Evolutionary conservation across 495 filamentous ascomycete species (phyloP), one percentile per base, ranked within the genome.

Genomic region (Pseudomonodictys pantanalensis): DNA sequence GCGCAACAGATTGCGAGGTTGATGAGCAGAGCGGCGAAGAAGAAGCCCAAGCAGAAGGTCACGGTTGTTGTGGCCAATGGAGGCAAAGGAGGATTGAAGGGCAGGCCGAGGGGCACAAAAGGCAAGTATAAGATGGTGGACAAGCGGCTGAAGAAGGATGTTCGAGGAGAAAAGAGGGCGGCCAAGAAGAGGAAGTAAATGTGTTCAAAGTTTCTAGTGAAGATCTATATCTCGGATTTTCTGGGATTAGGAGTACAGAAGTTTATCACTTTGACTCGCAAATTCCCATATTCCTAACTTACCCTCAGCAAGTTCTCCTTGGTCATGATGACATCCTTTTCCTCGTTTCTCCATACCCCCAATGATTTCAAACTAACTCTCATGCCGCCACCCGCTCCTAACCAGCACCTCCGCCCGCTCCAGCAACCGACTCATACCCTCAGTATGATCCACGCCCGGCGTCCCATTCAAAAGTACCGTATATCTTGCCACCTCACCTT

Each of bases 71-170:
- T 95, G 48, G 95, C 95, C 12, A 81, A 79, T 57, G 95, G 93
- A 56, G 72, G 79, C 53, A 97, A 99, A 70, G 84, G 83, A 66
- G 95, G 91, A 67, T 84, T 95, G 56, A 81, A 80, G 61, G 84
- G 85, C n/a, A 77, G 87, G 68, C 89, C 89, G 17, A 81, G 78
- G 53, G 91, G 91, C 52, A 92, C 97, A 48, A 98, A 97, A 82
- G 93, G 93, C 33, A 87, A 88, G 69, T 98, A 98, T 75, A 97
- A 97, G 86, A 96, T 99, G 79, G 93, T 99, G 59, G 93, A 99
- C 78, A 77, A 88, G 17, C 82, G 93, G 62, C 84, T 99, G 84
- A 97, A 96, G 85, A 99, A 99, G 86, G 93, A 99, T 79, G 83
- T 92, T 51, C 82, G 93, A 69, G 95, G 87, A 12, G 79, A 89